These are phyloP conservation scores for Leishmania aethiopica DNA, from an alignment of 208 protist genomes.

Conservation along the genomic window DNA sequence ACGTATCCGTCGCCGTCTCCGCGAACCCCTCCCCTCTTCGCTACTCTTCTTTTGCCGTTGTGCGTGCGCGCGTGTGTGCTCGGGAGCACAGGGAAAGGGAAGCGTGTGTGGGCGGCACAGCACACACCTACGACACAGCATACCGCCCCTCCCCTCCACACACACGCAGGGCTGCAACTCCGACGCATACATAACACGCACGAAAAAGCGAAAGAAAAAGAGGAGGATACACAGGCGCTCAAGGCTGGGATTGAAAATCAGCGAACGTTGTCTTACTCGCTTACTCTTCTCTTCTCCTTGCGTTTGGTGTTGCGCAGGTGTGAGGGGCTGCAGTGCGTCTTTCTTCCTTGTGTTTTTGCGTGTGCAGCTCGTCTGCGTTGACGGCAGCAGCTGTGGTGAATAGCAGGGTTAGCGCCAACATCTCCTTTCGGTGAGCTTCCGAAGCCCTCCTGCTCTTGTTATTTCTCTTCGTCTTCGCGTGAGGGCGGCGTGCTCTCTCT, in stretches of 20 bases:
- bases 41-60: neutral
- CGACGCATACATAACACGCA: neutral
- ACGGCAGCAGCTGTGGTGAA: neutral
- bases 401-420: neutral
- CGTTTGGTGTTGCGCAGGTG: neutral
- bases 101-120: neutral
- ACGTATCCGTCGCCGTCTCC: neutral
- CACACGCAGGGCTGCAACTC: neutral
- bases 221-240: neutral
- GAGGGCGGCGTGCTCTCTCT: neutral
- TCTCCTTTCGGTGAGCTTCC: neutral
- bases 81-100: neutral
- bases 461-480: neutral
- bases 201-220: neutral
- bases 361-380: neutral
- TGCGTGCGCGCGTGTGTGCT: too few relatives aligned
- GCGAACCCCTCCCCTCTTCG: neutral
- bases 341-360: neutral
- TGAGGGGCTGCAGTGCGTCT: neutral
- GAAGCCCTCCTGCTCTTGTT: neutral
- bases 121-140: neutral
- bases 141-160: neutral
- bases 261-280: neutral
- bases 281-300: neutral
- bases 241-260: neutral